Conservation (phyloP, 1,284 basidiomycete genomes). For the Thelephora terrestris region DNA sequence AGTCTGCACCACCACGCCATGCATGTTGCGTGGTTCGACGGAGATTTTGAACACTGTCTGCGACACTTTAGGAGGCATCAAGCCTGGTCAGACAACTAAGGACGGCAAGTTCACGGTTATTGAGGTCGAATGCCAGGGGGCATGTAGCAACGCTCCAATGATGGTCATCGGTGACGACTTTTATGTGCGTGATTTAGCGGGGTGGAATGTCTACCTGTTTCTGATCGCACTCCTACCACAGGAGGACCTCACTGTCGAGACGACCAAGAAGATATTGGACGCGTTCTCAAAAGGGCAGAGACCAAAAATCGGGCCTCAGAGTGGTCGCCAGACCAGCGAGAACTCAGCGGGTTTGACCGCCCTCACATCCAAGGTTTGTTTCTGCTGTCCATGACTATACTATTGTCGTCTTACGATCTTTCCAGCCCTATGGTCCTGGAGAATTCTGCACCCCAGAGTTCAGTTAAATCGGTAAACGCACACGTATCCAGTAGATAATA, state of each 20-base stretch:
- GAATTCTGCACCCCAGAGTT: constrained; percentile 86
- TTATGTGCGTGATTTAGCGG: constrained; percentile 53
- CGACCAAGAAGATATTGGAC: constrained; percentile 82
- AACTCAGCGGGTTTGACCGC: constrained; percentile 86
- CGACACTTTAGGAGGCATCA: constrained; percentile 74
- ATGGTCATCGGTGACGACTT: constrained; percentile 94
- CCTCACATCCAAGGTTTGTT: constrained; percentile 64
- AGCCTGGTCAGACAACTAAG: constrained; percentile 85
- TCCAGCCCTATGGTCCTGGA: constrained; percentile 89
- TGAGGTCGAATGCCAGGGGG: constrained; percentile 97
- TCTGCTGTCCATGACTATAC: neutral
- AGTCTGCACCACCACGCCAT: constrained; percentile 98
- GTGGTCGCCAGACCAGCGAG: constrained; percentile 77
- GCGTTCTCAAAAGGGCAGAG: constrained; percentile 80
- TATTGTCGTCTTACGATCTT: neutral
- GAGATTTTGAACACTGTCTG: constrained; percentile 85
- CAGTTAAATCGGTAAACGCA: constrained; percentile 34
- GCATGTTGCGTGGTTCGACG: constrained; percentile 91
- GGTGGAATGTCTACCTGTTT: neutral
- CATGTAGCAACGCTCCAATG: constrained; percentile 99
- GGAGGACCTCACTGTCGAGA: constrained; percentile 95
- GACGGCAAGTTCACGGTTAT: constrained; percentile 97
- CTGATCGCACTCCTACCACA: constrained; percentile 21
- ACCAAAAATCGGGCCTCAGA: constrained; percentile 90
- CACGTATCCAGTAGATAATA: too few species aligned